Base-by-base conservation (phyloP, 805 yeast genomes). In the Isabelozyma pseudorhagii region DNA sequence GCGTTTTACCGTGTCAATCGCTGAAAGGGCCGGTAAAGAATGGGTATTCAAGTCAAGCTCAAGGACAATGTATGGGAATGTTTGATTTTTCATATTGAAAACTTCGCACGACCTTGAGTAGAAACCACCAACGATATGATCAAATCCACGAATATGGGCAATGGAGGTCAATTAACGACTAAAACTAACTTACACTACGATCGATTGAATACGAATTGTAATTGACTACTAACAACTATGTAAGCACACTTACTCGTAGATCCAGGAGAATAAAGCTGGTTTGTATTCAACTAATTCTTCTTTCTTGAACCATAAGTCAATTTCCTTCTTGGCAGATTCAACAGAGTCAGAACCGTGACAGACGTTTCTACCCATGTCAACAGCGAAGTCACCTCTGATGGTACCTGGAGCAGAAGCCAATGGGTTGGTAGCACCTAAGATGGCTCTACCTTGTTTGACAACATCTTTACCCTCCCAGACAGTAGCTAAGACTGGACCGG, bases 381-480 rank as follows among this genome's bases (percentile, higher is more conserved):
- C 79, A 74, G 97, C 99, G 64, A 78, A 94, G 81, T 94, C 99
- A 75, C 97, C 98, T 83, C 99, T 91, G 83, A 94, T 94, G 78
- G 99, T 94, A 77, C 99, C 99, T 76, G 98, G 98, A 61, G 96
- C 93, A 64, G 97, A 89, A 65, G 83, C 85, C 72, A 87, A 82
- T 72, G 99, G 99, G 89, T 94, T 93, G 77, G 99, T 94, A 64
- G 99, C 98, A 79, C 99, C 99, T 68, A 94, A 85, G 74, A 94
- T 85, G 67, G 82, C 85, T 81, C 99, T 88, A 75, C 99, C 99
- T 77, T 89, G 96, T 82, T 93, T 92, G 76, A 94, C 99, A 74
- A 85, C 99, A 70, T 94, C 97, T 82, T 92, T 94, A 78, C 99
- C 99, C 80, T 94, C 98, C 99, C 99, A 94, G 66, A 92, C 97